These are phyloP conservation scores for Martiniozyma abietophila DNA, from an alignment of 805 yeast species.

Conservation along the genomic window DNA sequence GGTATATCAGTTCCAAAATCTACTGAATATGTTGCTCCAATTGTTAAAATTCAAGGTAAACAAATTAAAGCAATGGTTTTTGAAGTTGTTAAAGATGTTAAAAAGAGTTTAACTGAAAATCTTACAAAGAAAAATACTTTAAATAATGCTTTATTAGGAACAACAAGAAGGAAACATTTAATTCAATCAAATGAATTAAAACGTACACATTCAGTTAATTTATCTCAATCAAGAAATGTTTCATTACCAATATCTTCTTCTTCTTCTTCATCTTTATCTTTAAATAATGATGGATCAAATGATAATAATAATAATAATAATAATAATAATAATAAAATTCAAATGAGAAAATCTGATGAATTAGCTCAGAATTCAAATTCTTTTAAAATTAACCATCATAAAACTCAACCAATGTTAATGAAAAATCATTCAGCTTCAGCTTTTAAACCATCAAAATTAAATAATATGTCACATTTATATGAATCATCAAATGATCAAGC, in stretches of 20 bases:
- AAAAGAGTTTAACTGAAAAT: conserved; percentile 52
- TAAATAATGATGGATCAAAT: no score
- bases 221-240: conserved; percentile 10
- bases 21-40: conserved; percentile 49
- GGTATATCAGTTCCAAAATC: conserved; percentile 54
- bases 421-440: conserved; percentile 6
- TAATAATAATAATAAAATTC: conserved; percentile 6
- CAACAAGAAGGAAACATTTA: conserved; percentile 5
- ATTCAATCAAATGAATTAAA: conserved; percentile 15
- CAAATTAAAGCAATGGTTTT: conserved; percentile 74
- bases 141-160: conserved; percentile 29
- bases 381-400: conserved; percentile 1
- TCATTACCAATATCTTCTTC: no score
- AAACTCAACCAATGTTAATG: no score
- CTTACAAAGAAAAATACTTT: conserved; percentile 54
- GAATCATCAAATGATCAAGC: conserved; percentile 13
- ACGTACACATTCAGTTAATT: conserved; percentile 13
- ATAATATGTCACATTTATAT: no score
- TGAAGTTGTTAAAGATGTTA: conserved; percentile 62
- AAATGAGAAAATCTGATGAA: conserved; percentile 20
- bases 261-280: no score
- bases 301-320: conserved; percentile 2
- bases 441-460: conserved; percentile 2
- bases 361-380: no score
- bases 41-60: conserved; percentile 74